Base-by-base conservation (phyloP, 2,329 filamentous ascomycete genomes). In the Phyllosticta ampelicida region DNA sequence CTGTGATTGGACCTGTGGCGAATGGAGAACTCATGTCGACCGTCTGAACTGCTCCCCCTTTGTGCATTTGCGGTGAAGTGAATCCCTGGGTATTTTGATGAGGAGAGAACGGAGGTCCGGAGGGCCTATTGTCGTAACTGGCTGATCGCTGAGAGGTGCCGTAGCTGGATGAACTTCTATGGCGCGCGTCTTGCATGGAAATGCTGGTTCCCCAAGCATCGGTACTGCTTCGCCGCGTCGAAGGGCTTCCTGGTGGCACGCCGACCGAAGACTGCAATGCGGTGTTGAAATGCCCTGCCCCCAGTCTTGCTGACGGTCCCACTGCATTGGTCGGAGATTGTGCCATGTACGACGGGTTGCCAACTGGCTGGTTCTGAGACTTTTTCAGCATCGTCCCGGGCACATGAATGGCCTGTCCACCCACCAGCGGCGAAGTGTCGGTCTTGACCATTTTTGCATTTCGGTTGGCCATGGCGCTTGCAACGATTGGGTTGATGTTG, bases 401-500 rank as follows among this genome's bases (percentile, higher is more conserved):
- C 11, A 44, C n/a, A n/a, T 44, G 5, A 18, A 8, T 44, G n/a
- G n/a, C n/a, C 13, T 44, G 36, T 8, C 13, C 36, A 51, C 56
- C 16, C 65, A 66, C 65, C 61, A 64, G 64, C 53, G 65, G 66
- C 52, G 66, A 66, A 57, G 62, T 64, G 26, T 59, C 55, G 20
- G 64, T 59, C 29, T 62, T 62, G 51, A 62, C 62, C 58, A 64
- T 56, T 56, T 60, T 61, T 16, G 63, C 61, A 56, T 62, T 68
- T 62, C 72, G 71, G 26, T 54, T 58, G 13, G 53, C 57, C 53
- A 59, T 59, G 26, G 57, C 57, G 50, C 48, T 70, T 1, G 71
- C 72, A 48, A 73, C 71, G 20, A 74, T 74, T 16, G 72, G 71
- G 51, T 74, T 74, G 48, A 73, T 64, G 57, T 74, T 73, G 63